A percentile compares a stretch with the other conserved stretches of the same genome.
phyloP scores from a whole-genome alignment of 2,329 filamentous ascomycete genomes.

The Lecanoromycetidae sp. region DNA sequence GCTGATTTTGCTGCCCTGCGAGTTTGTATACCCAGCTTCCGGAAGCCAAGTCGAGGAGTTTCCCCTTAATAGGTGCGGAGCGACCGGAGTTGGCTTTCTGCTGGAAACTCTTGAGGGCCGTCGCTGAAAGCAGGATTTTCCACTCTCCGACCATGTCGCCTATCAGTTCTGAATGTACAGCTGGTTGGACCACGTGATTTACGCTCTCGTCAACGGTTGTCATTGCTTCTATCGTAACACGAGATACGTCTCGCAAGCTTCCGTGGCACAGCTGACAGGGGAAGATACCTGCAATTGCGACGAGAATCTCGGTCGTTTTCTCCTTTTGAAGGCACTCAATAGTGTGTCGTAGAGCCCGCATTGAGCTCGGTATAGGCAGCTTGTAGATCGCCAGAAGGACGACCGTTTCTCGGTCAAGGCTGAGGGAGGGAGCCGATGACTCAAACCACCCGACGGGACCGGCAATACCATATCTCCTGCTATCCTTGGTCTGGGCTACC shows the following conservation, averaged over 20 bases:
- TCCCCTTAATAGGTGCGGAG: constrained; percentile 13
- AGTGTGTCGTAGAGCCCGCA: background rate
- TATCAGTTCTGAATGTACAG: constrained; percentile 15
- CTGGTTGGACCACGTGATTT: background rate
- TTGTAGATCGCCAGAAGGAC: background rate
- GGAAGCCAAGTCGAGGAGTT: constrained; percentile 19
- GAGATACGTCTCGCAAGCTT: background rate
- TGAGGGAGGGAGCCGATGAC: background rate
- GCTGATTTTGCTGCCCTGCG: constrained; percentile 11
- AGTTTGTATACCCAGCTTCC: constrained; percentile 17
- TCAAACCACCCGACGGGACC: background rate
- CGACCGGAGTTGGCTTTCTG: constrained; percentile 5
- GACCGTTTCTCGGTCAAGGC: background rate
- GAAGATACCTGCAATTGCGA: constrained; percentile 14
- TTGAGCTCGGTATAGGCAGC: background rate
- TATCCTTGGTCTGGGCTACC: background rate
- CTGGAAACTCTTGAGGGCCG: constrained; percentile 14
- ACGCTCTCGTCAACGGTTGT: background rate
- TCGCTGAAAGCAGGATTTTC: constrained; percentile 19
- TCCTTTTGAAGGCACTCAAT: constrained; percentile 1
- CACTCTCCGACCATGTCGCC: constrained; percentile 18
- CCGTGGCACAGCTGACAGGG: constrained; percentile 19
- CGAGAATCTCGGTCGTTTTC: constrained; percentile 9
- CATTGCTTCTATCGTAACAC: too few relatives aligned
- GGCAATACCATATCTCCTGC: too few relatives aligned